Conservation (phyloP, 176 grass and related monocot genomes). For the Stipa capillata region DNA sequence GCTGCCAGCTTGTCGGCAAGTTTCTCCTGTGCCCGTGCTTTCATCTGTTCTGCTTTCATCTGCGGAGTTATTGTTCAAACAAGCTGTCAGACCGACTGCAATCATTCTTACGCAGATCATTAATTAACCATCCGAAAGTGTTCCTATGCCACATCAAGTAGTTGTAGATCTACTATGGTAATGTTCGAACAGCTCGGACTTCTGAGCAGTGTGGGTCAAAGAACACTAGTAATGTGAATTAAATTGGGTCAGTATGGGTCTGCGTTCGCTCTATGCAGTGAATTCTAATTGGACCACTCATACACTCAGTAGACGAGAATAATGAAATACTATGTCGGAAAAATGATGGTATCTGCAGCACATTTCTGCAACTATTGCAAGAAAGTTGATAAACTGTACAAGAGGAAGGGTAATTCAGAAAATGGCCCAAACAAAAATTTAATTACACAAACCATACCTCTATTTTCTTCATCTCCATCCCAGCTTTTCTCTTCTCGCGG, state of each 20-base stretch:
- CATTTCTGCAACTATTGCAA: background rate
- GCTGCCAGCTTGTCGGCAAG: slow-evolving; percentile 50
- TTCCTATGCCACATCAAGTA: background rate
- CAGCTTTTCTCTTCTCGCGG: slow-evolving; percentile 79
- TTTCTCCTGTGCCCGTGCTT: slow-evolving; percentile 72
- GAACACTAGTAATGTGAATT: background rate
- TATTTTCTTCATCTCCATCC: slow-evolving; percentile 77
- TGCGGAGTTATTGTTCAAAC: background rate
- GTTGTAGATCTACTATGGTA: background rate
- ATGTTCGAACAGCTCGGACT: no score
- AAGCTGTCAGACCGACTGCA: background rate
- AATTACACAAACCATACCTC: slow-evolving; percentile 48
- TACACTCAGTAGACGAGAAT: background rate
- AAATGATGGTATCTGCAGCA: background rate
- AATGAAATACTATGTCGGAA: background rate
- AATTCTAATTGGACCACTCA: background rate
- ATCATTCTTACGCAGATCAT: background rate
- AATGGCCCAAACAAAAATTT: background rate
- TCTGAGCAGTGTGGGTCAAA: background rate
- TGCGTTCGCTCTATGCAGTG: background rate
- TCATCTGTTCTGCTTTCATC: slow-evolving; percentile 83
- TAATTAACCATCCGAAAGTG: background rate
- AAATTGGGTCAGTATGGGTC: background rate
- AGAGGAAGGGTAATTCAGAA: background rate
- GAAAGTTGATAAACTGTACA: background rate